A percentile compares a stretch with the other conserved stretches of the same genome.
These are phyloP conservation scores for Ceriops zippeliana DNA, from an alignment of 345 rosid genomes.

Conservation along the genomic window DNA sequence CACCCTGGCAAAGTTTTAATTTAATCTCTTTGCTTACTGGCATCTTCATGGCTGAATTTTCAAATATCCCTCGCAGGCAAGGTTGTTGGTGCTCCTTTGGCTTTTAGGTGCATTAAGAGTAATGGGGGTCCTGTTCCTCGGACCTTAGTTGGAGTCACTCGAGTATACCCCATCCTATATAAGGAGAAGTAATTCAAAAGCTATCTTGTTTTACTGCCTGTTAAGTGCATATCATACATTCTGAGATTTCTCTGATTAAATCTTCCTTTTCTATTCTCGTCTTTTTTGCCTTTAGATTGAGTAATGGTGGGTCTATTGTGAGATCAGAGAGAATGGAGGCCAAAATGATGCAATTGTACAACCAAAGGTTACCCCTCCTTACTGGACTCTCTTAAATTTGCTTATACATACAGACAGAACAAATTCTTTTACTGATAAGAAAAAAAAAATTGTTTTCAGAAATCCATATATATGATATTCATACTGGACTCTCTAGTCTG, in stretches of 20 bases:
- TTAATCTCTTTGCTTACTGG: constrained; percentile 12
- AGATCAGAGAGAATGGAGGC: constrained; percentile 85
- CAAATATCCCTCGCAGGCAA: constrained; percentile 52
- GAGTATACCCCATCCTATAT: constrained; percentile 83
- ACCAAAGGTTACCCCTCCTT: constrained; percentile 37
- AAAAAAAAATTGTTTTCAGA: background rate
- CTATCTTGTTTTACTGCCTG: constrained; percentile 10
- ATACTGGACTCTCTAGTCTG: too few relatives aligned
- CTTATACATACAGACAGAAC: background rate
- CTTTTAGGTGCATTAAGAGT: constrained; percentile 84
- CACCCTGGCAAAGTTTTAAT: constrained; percentile 13
- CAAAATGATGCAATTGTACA: constrained; percentile 45
- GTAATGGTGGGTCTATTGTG: constrained; percentile 57
- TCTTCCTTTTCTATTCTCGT: background rate
- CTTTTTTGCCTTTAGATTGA: constrained; percentile 41
- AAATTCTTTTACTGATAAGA: background rate
- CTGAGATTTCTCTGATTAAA: constrained; percentile 8
- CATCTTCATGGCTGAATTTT: constrained; percentile 21
- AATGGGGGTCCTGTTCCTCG: constrained; percentile 78
- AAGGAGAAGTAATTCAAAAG: constrained; percentile 66
- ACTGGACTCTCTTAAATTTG: background rate
- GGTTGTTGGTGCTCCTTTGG: constrained; percentile 60
- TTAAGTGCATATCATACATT: constrained; percentile 3
- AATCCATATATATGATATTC: too few relatives aligned
- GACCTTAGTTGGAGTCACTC: constrained; percentile 78